phyloP scores from a whole-genome alignment of 345 rosid genomes.

The Abelmoschus esculentus region DNA sequence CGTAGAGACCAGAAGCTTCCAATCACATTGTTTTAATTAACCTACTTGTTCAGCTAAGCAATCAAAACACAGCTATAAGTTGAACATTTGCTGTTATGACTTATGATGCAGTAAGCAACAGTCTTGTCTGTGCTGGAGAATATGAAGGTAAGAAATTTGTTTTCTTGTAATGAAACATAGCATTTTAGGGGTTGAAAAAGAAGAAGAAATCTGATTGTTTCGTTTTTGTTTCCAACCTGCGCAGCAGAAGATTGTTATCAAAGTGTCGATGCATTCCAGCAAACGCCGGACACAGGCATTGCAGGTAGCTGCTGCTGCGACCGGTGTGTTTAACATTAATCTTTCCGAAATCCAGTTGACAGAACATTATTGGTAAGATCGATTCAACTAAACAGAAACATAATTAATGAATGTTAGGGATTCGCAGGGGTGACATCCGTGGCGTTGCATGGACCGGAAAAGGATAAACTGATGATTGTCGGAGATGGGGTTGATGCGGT shows the following conservation, averaged over 20 bases:
- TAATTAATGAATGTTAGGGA: neutral
- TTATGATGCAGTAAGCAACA: neutral
- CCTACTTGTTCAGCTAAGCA: no score
- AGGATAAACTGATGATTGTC: slow-evolving; percentile 28
- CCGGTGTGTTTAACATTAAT: slow-evolving; percentile 15
- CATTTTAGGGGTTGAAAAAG: neutral
- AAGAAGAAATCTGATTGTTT: neutral
- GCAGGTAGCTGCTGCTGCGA: slow-evolving; percentile 26
- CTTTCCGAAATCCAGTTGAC: neutral
- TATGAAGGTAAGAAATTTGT: slow-evolving; percentile 4
- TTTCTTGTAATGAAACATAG: neutral
- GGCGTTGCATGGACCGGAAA: slow-evolving; percentile 29
- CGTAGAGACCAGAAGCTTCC: no score
- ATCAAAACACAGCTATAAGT: no score
- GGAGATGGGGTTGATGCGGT: slow-evolving; percentile 37
- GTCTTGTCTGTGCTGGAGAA: neutral
- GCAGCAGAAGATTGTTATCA: slow-evolving; percentile 39
- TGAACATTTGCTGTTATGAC: neutral
- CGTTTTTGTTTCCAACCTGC: neutral
- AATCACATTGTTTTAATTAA: no score
- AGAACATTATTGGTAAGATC: neutral
- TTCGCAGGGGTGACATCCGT: slow-evolving; percentile 32
- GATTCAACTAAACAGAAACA: neutral
- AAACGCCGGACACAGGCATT: slow-evolving; percentile 33
- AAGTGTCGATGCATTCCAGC: slow-evolving; percentile 18